Evolutionary conservation across 225 moss, liverwort and hornwort genomes (phyloP), one percentile per base, ranked within the genome.

Genomic region (Straminergon stramineum): DNA sequence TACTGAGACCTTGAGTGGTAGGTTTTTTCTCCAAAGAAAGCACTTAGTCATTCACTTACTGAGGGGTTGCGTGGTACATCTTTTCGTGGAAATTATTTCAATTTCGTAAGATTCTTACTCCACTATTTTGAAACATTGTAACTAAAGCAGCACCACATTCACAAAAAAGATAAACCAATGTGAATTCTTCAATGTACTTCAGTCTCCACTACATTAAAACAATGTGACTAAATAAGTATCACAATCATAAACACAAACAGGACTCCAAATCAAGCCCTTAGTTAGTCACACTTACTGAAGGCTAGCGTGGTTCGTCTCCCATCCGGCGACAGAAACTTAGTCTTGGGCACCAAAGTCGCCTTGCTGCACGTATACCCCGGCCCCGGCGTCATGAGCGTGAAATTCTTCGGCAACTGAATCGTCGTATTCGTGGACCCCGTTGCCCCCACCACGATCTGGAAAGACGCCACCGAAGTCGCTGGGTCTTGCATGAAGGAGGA

Each of bases 341-440:
- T 95, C 45, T 88, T 91, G 5, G 86, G 34, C 67, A 86, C 83
- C 8, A 12, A 0, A 1, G 0, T 2, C 6, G 95, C 93, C 5
- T 19, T 67, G 75, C 94, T 75, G 35, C 95, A 95, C 84, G 94
- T 94, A 26, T 95, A 95, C 5, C 95, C 95, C 11, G 95, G 94
- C 26, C 95, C 95, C 4, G 95, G 95, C 20, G 94, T 87, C 89
- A 91, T n/a, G 39, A 95, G 93, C 45, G 93, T 95, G 81, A 95
- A 58, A 68, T 95, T 94, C 84, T 87, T 87, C 13, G 95, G 95
- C 68, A 93, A n/a, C 7, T 48, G 31, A 17, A 95, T 84, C 6
- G 94, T 93, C 9, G 5, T 94, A 28, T 95, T 95, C 9, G 91
- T 90, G 17, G 0, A 56, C 2, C 95, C 95, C 37, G 95, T 71